Evolutionary conservation across 495 filamentous ascomycete genomes (phyloP).

Genomic region (Lasiosphaeris hirsuta): DNA sequence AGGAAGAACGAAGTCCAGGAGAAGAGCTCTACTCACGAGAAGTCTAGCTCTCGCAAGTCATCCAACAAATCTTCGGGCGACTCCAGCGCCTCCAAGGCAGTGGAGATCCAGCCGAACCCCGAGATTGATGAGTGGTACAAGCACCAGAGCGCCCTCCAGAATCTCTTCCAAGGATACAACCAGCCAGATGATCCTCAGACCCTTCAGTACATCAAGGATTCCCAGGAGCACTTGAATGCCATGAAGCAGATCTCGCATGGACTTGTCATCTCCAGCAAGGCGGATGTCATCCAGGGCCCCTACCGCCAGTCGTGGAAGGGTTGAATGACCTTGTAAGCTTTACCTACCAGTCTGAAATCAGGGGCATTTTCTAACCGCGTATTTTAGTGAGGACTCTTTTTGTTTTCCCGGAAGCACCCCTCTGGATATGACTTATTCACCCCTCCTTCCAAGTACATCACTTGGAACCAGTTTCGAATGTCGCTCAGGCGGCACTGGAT

Average conservation of each 20-base stretch:
- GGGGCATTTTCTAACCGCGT: background rate
- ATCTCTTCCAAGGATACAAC: conserved; percentile 38
- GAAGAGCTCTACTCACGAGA: conserved; percentile 31
- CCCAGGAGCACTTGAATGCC: conserved; percentile 41
- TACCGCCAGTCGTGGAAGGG: conserved; percentile 29
- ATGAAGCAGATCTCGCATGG: conserved; percentile 40
- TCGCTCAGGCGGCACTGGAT: too few species aligned
- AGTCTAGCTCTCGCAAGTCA: conserved; percentile 41
- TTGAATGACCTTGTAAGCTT: conserved; percentile 20
- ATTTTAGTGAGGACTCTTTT: too few species aligned
- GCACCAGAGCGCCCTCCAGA: conserved; percentile 45
- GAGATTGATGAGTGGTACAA: conserved; percentile 46
- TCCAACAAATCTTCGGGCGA: conserved; percentile 31
- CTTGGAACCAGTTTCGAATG: background rate
- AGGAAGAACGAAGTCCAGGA: conserved; percentile 45
- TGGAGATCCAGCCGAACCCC: conserved; percentile 28
- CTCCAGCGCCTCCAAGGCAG: conserved; percentile 28
- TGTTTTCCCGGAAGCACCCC: background rate
- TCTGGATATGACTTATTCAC: background rate
- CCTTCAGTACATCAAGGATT: conserved; percentile 43
- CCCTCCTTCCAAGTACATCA: conserved; percentile 1
- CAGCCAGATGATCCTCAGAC: conserved; percentile 45
- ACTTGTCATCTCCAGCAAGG: conserved; percentile 20
- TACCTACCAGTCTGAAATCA: background rate
- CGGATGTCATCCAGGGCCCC: conserved; percentile 20